These are phyloP conservation scores for Leccinum subrobustum DNA, from an alignment of 1,284 basidiomycete genomes.

Conservation along the genomic window DNA sequence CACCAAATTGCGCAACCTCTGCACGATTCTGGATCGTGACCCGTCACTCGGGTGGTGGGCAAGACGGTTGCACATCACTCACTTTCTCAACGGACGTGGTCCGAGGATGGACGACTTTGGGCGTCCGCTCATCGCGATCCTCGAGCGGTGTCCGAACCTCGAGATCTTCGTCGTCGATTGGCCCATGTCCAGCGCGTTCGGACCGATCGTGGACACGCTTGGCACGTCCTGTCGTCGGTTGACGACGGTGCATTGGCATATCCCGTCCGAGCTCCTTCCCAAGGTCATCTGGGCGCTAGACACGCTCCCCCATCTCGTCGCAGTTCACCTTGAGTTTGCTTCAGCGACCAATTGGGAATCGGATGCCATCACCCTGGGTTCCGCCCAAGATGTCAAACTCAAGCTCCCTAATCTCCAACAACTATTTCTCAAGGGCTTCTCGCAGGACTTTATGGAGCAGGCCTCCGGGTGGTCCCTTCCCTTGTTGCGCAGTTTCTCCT, in stretches of 20 bases:
- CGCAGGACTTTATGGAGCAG: constrained; percentile 65
- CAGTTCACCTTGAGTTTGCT: constrained; percentile 54
- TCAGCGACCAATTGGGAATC: constrained; percentile 21
- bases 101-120: constrained; percentile 33
- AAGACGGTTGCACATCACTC: constrained; percentile 58
- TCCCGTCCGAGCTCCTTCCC: constrained; percentile 51
- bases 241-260: constrained; percentile 57
- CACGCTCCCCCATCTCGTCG: constrained; percentile 51
- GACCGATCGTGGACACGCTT: constrained; percentile 60
- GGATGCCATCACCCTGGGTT: constrained; percentile 47
- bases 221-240: constrained; percentile 48
- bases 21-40: constrained; percentile 47
- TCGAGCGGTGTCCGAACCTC: constrained; percentile 64
- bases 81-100: constrained; percentile 42
- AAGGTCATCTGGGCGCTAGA: constrained; percentile 69
- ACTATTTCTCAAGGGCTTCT: constrained; percentile 56
- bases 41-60: constrained; percentile 63
- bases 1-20: constrained; percentile 47
- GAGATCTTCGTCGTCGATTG: constrained; percentile 67
- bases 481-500: constrained; percentile 49
- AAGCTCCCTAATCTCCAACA: constrained; percentile 55
- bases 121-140: constrained; percentile 46
- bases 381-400: constrained; percentile 57
- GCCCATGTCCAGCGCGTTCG: constrained; percentile 55
- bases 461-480: constrained; percentile 65